Conservation (phyloP, 768 basidiomycete species). For the Pisolithus orientalis region DNA sequence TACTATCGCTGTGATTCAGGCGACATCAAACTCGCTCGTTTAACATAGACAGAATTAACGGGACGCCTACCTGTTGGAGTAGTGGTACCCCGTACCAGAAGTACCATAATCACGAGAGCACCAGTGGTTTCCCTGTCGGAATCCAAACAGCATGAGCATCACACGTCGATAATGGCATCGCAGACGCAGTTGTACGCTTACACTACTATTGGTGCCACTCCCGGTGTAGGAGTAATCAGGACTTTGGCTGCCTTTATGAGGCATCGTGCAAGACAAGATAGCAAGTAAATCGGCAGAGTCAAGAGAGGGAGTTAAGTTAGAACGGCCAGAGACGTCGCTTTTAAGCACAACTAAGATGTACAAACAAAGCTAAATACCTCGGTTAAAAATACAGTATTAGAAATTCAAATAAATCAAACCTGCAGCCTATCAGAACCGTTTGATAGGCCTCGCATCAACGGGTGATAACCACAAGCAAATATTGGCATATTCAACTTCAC, state of each 20-base stretch:
- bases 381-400: too few species aligned
- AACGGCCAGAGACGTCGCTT: too few species aligned
- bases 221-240: constrained; percentile 38
- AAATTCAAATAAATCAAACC: too few species aligned
- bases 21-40: not conserved
- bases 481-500: too few species aligned
- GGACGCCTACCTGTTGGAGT: constrained; percentile 44
- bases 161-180: not conserved
- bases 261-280: not conserved
- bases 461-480: too few species aligned
- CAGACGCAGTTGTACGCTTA: constrained; percentile 13
- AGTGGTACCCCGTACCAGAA: constrained; percentile 48
- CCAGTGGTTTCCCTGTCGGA: constrained; percentile 54
- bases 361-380: too few species aligned
- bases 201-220: constrained; percentile 48
- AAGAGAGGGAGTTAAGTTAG: not conserved
- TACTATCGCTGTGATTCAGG: constrained; percentile 35
- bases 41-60: too few species aligned
- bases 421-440: too few species aligned
- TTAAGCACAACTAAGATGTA: too few species aligned
- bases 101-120: constrained; percentile 44
- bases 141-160: not conserved
- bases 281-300: not conserved
- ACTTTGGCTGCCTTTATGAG: constrained; percentile 8
- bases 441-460: too few species aligned